These are phyloP conservation scores for Linanthus parryae DNA, from an alignment of 148 eudicot genomes.

Conservation along the genomic window DNA sequence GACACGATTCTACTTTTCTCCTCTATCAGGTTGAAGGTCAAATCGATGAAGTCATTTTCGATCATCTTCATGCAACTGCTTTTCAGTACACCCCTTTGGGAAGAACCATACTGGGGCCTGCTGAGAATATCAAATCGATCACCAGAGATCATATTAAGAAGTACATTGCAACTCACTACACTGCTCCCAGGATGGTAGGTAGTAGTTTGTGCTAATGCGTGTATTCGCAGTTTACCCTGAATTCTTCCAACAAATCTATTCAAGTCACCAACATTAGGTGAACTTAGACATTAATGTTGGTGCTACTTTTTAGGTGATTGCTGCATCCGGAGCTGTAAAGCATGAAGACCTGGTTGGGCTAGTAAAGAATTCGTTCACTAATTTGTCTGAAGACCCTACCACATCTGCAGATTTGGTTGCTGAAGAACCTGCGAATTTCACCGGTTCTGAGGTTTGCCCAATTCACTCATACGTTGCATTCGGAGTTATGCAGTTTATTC, in stretches of 20 bases:
- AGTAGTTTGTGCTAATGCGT: neutral
- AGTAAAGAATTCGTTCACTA: slow-evolving; percentile 62
- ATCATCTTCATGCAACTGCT: slow-evolving; percentile 93
- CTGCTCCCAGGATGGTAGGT: slow-evolving; percentile 82
- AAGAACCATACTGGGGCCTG: slow-evolving; percentile 93
- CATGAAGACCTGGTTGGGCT: slow-evolving; percentile 78
- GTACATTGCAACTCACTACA: slow-evolving; percentile 79
- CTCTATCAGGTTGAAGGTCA: slow-evolving; percentile 67
- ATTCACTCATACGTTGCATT: no score
- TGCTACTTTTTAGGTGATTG: slow-evolving; percentile 49
- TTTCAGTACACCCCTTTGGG: slow-evolving; percentile 88
- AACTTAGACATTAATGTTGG: neutral
- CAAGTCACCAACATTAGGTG: no score
- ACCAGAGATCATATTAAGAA: slow-evolving; percentile 58
- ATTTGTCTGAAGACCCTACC: slow-evolving; percentile 63
- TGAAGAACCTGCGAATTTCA: slow-evolving; percentile 74
- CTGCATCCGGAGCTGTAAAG: slow-evolving; percentile 86
- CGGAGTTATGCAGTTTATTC: neutral
- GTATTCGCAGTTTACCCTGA: neutral
- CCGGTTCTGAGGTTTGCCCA: slow-evolving; percentile 95
- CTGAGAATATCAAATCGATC: slow-evolving; percentile 63
- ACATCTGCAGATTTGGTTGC: slow-evolving; percentile 67
- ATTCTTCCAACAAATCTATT: no score
- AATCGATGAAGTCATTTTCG: slow-evolving; percentile 87
- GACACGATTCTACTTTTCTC: neutral